A percentile compares a stretch with the other conserved stretches of the same genome.
phyloP scores from a whole-genome alignment of 148 eudicot genomes.

The Camellia lanceoleosa region DNA sequence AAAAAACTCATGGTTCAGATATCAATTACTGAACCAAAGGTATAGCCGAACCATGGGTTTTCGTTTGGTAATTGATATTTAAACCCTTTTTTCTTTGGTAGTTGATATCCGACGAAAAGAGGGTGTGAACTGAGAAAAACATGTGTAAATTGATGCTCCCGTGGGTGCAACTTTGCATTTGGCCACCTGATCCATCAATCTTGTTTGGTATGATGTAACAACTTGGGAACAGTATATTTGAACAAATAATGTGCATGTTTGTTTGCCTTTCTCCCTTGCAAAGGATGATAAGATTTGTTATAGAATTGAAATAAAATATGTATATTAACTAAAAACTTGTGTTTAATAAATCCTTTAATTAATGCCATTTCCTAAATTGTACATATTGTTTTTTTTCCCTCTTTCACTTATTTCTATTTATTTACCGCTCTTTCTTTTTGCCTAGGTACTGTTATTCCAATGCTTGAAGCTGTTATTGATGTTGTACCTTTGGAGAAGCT shows the following conservation, averaged over 20 bases:
- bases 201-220: neutral
- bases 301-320: too few species aligned
- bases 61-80: too few species aligned
- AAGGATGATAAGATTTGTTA: too few species aligned
- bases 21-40: too few species aligned
- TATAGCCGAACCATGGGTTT: too few species aligned
- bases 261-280: neutral
- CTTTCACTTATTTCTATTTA: neutral
- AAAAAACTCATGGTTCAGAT: too few species aligned
- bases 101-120: too few species aligned
- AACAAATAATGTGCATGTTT: neutral
- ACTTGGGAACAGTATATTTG: neutral
- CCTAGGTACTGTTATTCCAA: slow-evolving; percentile 71
- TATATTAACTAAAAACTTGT: neutral
- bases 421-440: neutral
- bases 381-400: neutral
- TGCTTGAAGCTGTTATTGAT: slow-evolving; percentile 76
- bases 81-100: too few species aligned
- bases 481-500: slow-evolving; percentile 78
- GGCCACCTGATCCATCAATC: neutral
- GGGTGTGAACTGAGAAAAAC: too few species aligned
- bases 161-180: neutral
- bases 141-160: too few species aligned
- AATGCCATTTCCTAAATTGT: neutral
- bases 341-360: neutral